Evolutionary conservation across 306 rosid genomes (phyloP), one percentile per base, ranked within the genome.

Genomic region (Prunus kanzakura): DNA sequence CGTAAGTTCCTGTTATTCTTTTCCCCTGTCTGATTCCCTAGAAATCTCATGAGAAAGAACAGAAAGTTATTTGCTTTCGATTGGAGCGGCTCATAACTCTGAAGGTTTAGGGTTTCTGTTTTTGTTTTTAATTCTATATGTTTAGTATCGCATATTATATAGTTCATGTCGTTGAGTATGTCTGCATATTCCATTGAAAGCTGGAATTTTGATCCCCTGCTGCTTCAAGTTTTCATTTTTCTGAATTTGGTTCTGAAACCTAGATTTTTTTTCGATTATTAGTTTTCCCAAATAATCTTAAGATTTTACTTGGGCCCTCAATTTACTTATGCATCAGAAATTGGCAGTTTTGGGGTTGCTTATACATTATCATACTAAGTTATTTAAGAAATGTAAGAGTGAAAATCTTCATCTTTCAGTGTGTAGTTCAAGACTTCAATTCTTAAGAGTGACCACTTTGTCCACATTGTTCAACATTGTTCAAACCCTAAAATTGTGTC

Each of bases 1-100:
- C 18, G 99, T 95, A 84, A 84, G 93, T 81, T 52, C 63, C 58
- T 60, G 19, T 4, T n/a, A 0, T 60, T 43, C 60, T 64, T 32
- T 8, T 29, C 27, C 11, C 22, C 25, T 41, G 35, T 76, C 78
- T 75, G n/a, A 58, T 60, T 72, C 13, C 78, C 1, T n/a, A 22
- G 41, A 50, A 61, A 65, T 27, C 29, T 10, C 19, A 18, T 0
- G 25, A 69, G 27, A 35, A 68, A 69, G 32, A 25, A 23, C 27
- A 35, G 6, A 45, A 25, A 19, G 29, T 27, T 19, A 4, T 6
- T 6, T 27, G 47, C 69, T 47, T 64, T 18, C 32, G 4, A 64
- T 64, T 3, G 35, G 49, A 35, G 25, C 16, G 22, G 69, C 45
- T 64, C 19, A 18, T 11, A 64, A 64, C 49, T 64, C 69, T 19